Percentiles rank a stretch among this genome's conserved stretches.
phyloP scores from a whole-genome alignment of 768 basidiomycete species.

The Omphalotus guepiniiformis region DNA sequence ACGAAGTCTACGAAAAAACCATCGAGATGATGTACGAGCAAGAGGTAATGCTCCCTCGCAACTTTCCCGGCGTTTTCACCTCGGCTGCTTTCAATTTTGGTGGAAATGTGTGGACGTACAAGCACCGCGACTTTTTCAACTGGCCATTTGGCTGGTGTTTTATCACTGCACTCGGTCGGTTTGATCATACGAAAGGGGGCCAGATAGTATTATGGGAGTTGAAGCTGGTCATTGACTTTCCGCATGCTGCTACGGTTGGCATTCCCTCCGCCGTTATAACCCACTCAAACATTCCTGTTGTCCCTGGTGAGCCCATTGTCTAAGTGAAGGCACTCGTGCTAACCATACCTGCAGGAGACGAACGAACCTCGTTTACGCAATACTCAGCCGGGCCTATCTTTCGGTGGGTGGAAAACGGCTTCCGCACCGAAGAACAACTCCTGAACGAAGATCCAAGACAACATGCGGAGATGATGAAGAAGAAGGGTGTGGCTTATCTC shows the following conservation, averaged over 20 bases:
- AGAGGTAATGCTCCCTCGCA: no score
- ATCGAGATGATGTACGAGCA: no score
- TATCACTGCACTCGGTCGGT: conserved; percentile 25
- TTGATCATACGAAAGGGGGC: conserved; percentile 23
- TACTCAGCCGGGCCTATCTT: conserved; percentile 9
- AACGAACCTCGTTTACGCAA: conserved; percentile 10
- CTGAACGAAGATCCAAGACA: neutral
- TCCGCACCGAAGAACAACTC: neutral
- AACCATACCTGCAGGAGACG: no score
- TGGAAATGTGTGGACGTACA: conserved; percentile 3
- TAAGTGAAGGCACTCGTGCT: no score
- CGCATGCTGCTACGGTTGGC: conserved; percentile 12
- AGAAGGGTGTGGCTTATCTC: no score
- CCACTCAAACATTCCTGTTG: conserved; percentile 12
- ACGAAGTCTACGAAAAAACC: no score
- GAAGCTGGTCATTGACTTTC: conserved; percentile 11
- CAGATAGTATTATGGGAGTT: conserved; percentile 25
- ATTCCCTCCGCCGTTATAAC: conserved; percentile 12
- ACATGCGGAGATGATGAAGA: neutral
- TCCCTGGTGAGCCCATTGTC: no score
- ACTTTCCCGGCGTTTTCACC: conserved; percentile 19
- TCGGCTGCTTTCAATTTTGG: conserved; percentile 27
- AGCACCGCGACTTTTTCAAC: conserved; percentile 27
- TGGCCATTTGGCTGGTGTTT: conserved; percentile 28
- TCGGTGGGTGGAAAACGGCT: conserved; percentile 9